Evolutionary conservation across 1,284 basidiomycete genomes (phyloP).

Genomic region (Porodaedalea pini): DNA sequence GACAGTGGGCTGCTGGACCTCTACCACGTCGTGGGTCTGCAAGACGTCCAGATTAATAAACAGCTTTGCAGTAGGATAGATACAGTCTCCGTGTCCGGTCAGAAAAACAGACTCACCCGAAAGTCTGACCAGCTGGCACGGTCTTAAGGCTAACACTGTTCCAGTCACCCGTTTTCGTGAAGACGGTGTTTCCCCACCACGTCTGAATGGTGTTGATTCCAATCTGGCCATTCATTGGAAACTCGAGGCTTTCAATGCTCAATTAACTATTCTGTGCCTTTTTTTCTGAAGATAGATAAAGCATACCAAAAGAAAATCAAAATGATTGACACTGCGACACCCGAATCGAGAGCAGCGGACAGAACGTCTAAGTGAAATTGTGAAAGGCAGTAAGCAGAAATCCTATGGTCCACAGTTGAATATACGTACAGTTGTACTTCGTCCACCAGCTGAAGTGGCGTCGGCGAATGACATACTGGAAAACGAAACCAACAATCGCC

Average conservation of each 20-base stretch:
- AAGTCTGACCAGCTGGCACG: slow-evolving; percentile 14
- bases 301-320: slow-evolving; percentile 46
- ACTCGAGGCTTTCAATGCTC: slow-evolving; percentile 34
- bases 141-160: slow-evolving; percentile 23
- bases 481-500: slow-evolving; percentile 54
- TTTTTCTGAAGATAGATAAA: not conserved
- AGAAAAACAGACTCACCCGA: slow-evolving; percentile 18
- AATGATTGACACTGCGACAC: slow-evolving; percentile 46
- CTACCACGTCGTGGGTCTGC: slow-evolving; percentile 17
- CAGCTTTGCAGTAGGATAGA: not conserved
- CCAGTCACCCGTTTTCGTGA: slow-evolving; percentile 24
- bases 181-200: slow-evolving; percentile 57
- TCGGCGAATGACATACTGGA: slow-evolving; percentile 58
- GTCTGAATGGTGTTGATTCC: slow-evolving; percentile 38
- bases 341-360: slow-evolving; percentile 58
- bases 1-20: not conserved
- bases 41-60: not conserved
- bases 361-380: slow-evolving; percentile 42
- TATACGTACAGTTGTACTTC: slow-evolving; percentile 46
- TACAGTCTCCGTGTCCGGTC: too few relatives aligned
- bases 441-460: slow-evolving; percentile 37
- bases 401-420: not conserved
- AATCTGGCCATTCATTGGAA: slow-evolving; percentile 44
- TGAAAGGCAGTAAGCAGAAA: not conserved
- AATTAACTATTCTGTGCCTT: not conserved